Percentiles rank a stretch among this genome's conserved stretches.
These are phyloP conservation scores for Stenocarpella maydis DNA, from an alignment of 2,329 filamentous ascomycete species.

Conservation along the genomic window DNA sequence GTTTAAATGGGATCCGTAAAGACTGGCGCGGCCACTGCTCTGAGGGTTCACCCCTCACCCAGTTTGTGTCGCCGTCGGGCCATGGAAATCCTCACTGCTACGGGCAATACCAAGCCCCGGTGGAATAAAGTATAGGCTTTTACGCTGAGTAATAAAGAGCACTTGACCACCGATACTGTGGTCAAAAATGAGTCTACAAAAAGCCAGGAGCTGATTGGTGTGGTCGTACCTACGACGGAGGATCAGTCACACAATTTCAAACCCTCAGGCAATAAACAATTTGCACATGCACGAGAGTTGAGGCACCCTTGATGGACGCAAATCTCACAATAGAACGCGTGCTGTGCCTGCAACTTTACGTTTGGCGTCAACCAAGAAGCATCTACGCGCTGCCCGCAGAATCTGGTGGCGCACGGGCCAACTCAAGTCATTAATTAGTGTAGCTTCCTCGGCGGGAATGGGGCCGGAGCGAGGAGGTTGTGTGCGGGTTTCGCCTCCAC, in stretches of 20 bases:
- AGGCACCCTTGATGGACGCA: neutral
- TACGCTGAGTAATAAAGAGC: neutral
- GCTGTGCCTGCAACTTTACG: neutral
- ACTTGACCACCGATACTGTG: neutral
- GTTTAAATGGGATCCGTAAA: neutral
- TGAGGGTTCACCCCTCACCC: neutral
- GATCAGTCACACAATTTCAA: neutral
- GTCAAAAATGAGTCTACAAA: neutral
- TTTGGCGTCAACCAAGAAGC: neutral
- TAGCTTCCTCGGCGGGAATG: constrained; percentile 5
- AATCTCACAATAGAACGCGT: neutral
- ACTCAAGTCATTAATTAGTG: neutral
- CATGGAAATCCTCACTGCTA: neutral
- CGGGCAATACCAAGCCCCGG: neutral
- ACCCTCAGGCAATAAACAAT: no score
- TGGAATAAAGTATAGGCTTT: neutral
- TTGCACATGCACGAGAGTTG: neutral
- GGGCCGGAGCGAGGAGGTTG: neutral
- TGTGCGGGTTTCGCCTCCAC: constrained; percentile 8
- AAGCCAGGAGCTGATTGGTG: neutral
- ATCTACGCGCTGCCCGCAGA: constrained; percentile 1
- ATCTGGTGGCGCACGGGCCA: constrained; percentile 1
- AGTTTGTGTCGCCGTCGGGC: neutral
- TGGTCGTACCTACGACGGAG: no score
- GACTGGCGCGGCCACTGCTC: constrained; percentile 2